A percentile compares a stretch with the other conserved stretches of the same genome.
Evolutionary conservation across 2,329 filamentous ascomycete species (phyloP).

Genomic region (Aspergillus pseudoglaucus): DNA sequence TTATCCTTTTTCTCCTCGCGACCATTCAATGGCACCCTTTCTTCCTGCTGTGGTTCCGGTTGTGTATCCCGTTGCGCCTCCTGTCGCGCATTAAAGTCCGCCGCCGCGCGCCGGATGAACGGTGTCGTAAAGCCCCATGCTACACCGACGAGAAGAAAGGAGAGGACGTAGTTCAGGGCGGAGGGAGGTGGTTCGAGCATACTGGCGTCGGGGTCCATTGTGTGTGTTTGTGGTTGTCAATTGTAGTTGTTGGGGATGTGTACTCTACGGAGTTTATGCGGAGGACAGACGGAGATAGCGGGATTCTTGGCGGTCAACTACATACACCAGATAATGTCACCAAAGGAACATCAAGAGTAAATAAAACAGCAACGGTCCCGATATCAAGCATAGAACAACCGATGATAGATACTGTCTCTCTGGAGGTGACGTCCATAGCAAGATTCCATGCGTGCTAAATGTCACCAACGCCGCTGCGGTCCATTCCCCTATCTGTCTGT

Average conservation of each 20-base stretch:
- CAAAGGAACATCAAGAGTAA: background rate
- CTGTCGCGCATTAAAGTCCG: constrained; percentile 60
- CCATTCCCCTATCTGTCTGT: background rate
- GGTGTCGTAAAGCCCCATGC: constrained; percentile 91
- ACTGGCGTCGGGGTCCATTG: constrained; percentile 29
- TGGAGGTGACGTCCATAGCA: background rate
- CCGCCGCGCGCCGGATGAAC: constrained; percentile 83
- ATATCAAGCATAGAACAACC: background rate
- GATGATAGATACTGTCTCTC: background rate
- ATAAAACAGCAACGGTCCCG: background rate
- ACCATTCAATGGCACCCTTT: background rate
- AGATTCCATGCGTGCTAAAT: background rate
- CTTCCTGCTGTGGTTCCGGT: background rate
- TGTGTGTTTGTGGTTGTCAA: too few species aligned
- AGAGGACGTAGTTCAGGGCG: constrained; percentile 72
- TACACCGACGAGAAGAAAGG: constrained; percentile 82
- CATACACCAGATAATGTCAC: background rate
- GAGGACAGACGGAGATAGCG: too few species aligned
- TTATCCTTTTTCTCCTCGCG: constrained; percentile 9
- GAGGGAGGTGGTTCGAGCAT: constrained; percentile 26
- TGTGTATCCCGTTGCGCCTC: constrained; percentile 16
- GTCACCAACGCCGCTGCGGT: background rate
- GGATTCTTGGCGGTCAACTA: too few species aligned
- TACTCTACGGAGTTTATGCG: too few species aligned
- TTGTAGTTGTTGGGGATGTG: too few species aligned